phyloP scores from a whole-genome alignment of 2,329 filamentous ascomycete species.

The Graphilbum sp. region DNA sequence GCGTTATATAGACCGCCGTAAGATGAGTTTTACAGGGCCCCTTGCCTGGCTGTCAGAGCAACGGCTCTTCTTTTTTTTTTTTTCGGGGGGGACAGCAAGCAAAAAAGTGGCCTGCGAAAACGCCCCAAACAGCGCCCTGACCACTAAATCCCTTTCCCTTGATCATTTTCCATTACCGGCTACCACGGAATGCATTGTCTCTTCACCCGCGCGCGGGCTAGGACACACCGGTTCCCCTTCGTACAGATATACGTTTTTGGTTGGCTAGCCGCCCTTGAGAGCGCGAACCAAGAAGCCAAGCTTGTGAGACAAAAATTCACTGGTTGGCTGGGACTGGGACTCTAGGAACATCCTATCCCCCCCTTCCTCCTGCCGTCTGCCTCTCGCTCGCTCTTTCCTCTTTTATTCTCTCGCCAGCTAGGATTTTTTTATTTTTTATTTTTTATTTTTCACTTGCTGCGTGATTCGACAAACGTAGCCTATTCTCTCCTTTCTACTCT shows the following conservation, averaged over 20 bases:
- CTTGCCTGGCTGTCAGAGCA: neutral
- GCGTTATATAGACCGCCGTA: no score
- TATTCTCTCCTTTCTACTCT: no score
- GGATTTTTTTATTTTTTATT: no score
- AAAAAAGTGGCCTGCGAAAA: no score
- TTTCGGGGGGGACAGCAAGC: no score
- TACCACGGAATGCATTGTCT: conserved; percentile 2
- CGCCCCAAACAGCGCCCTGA: no score
- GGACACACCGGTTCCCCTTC: neutral
- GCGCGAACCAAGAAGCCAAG: neutral
- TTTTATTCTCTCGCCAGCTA: neutral
- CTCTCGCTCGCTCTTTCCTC: neutral
- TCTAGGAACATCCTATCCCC: neutral
- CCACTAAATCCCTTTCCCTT: no score
- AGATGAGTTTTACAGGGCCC: neutral
- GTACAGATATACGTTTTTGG: conserved; percentile 3
- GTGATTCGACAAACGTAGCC: no score
- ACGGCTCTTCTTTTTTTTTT: neutral
- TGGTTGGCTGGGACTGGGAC: neutral
- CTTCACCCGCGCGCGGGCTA: neutral
- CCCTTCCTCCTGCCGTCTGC: neutral
- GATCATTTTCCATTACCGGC: no score
- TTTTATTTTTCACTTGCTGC: no score
- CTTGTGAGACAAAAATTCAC: neutral
- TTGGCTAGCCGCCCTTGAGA: conserved; percentile 9